Base-by-base conservation (phyloP, 1,139 yeast genomes). In the Kurtzmaniella quercitrusa region DNA sequence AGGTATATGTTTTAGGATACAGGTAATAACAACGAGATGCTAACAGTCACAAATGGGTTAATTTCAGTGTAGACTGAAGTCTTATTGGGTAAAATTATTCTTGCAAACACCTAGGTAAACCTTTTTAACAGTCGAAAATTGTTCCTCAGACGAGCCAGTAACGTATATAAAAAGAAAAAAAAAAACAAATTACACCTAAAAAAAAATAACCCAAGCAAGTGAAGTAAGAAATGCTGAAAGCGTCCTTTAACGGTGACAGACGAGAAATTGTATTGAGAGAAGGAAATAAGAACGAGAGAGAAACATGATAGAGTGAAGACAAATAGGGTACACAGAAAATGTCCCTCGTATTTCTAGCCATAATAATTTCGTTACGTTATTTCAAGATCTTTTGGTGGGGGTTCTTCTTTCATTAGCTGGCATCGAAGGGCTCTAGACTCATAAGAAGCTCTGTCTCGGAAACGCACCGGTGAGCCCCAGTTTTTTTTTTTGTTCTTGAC, bases 11-110 rank as follows among this genome's bases (percentile, higher is more conserved):
- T 4, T 4, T 4, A 29, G 18, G 29, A 14, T 34, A n/a, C n/a
- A n/a, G n/a, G n/a, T n/a, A n/a, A n/a, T n/a, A n/a, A n/a, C n/a
- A n/a, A n/a, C n/a, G n/a, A n/a, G n/a, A n/a, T n/a, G n/a, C n/a
- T n/a, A n/a, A 11, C 8, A 51, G 47, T 23, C 25, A 23, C 25
- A 23, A 10, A 7, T 23, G 7, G 25, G 25, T 23, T 10, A 10
- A 8, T 23, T 8, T 23, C 10, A 23, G 25, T 10, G 25, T 23
- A 23, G 25, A 23, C 7, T 10, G 10, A 23, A 23, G 25, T 7
- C 10, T 23, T 7, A 23, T 23, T 23, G 9, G 9, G 25, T 23
- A 23, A 23, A 10, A 7, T 23, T 8, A 8, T 7, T 23, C 25
- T 27, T 4, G 31, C 31, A 27, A 27, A 10, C 31, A 27, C 31